Evolutionary conservation across 768 basidiomycete genomes (phyloP).

Genomic region (Agaricus subrufescens): DNA sequence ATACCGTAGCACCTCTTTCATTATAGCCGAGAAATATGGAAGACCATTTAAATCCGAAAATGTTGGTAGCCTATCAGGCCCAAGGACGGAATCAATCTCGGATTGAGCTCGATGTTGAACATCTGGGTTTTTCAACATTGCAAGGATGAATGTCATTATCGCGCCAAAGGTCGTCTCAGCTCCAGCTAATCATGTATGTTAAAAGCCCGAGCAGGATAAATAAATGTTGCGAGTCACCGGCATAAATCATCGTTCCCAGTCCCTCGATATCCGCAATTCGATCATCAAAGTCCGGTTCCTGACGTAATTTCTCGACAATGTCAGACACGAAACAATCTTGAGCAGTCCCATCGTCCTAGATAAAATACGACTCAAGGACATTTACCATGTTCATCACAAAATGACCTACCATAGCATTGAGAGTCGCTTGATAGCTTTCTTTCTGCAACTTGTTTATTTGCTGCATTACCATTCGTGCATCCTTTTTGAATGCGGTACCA

Average conservation of each 20-base stretch:
- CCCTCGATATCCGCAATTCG: not conserved
- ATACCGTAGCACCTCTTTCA: conserved; percentile 16
- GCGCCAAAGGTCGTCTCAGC: not conserved
- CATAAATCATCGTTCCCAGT: not conserved
- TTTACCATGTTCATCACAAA: not conserved
- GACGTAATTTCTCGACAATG: not conserved
- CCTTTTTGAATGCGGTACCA: conserved; percentile 6
- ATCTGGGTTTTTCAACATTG: conserved; percentile 9
- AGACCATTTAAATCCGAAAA: conserved; percentile 18
- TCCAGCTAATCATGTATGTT: not conserved
- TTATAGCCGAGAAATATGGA: conserved; percentile 21
- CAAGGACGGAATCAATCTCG: conserved; percentile 23
- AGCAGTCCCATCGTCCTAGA: not conserved
- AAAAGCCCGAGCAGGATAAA: not conserved
- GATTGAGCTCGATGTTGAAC: conserved; percentile 18
- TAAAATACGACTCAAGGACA: not conserved
- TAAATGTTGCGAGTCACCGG: not conserved
- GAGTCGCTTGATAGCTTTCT: not conserved
- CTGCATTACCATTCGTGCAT: not conserved
- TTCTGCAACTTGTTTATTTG: not conserved
- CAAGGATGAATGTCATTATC: not conserved
- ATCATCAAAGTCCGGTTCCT: not conserved
- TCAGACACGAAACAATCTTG: not conserved
- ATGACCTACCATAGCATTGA: not conserved
- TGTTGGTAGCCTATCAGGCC: conserved; percentile 18